Percentiles rank a stretch among this genome's conserved stretches.
These are phyloP conservation scores for Hanseniaspora mollemarum DNA, from an alignment of 805 yeast species.

Conservation along the genomic window DNA sequence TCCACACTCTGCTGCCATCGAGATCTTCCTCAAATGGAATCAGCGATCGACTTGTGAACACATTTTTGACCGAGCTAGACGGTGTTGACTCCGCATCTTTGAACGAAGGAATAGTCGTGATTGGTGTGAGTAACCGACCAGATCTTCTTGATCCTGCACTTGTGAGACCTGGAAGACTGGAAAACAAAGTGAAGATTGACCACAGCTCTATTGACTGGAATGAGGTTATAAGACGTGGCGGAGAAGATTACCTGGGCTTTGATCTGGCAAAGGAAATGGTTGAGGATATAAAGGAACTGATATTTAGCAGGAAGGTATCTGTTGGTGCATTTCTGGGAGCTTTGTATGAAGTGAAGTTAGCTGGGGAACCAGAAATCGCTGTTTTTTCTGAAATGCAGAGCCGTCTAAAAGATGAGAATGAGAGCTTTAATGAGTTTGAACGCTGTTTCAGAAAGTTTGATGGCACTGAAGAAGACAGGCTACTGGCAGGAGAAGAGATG, in stretches of 20 bases:
- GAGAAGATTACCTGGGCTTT: slow-evolving; percentile 19
- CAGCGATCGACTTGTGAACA: slow-evolving; percentile 94
- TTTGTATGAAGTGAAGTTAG: neutral
- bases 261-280: neutral
- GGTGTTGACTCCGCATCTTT: slow-evolving; percentile 91
- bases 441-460: neutral
- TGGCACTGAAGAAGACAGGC: neutral
- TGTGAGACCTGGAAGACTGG: slow-evolving; percentile 90
- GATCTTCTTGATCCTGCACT: slow-evolving; percentile 92
- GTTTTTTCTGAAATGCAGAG: neutral
- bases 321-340: neutral
- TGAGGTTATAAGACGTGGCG: slow-evolving; percentile 44
- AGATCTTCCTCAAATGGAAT: slow-evolving; percentile 97
- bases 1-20: slow-evolving; percentile 94
- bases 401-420: neutral
- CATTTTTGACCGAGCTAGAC: slow-evolving; percentile 94
- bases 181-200: slow-evolving; percentile 81
- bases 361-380: neutral
- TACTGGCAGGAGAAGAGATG: neutral
- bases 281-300: slow-evolving; percentile 17
- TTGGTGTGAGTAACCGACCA: slow-evolving; percentile 94
- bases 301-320: slow-evolving; percentile 3
- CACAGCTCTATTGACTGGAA: slow-evolving; percentile 53
- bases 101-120: slow-evolving; percentile 55
- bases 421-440: neutral